Base-by-base conservation (phyloP, 345 rosid species). In the Jatropha curcas region DNA sequence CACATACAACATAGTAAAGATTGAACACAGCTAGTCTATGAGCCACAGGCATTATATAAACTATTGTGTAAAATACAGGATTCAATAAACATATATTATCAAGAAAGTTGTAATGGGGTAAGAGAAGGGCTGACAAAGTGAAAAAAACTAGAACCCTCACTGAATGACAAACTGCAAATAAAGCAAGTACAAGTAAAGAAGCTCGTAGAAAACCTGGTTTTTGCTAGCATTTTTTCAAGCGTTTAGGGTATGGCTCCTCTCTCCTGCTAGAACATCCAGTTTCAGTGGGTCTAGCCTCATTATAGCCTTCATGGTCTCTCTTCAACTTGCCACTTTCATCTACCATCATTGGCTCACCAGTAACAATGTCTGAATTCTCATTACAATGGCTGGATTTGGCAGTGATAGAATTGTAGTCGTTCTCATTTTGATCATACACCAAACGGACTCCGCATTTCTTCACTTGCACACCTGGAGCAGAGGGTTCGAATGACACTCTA, bases 381-480 rank as follows among this genome's bases (percentile, higher is more conserved):
- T 17, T 22, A 62, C 8, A 22, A 30, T 16, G 63, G 19, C 4
- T 11, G 7, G 16, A 9, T 11, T 27, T 17, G 0, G 3, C 14
- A 25, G 17, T 9, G 33, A 12, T 27, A 1, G 4, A 17, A 27
- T 31, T 31, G 43, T 37, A 2, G 28, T 22, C 28, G 37, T 63
- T 13, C 34, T 65, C 68, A 65, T 65, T 17, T 41, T 65, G 12
- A 65, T 65, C 56, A 9, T 65, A 65, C 14, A 65, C 69, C 22
- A 65, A 43, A 46, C 69, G 69, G 37, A 24, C 17, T 65, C 69
- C 69, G 19, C 69, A 65, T 14, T 65, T 27, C 28, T 41, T 65
- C 51, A 65, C 69, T 45, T 65, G 37, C 69, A 65, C n/a, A 20
- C 55, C 52, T 16, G 56, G 69, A 13, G 4, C n/a, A 45, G 69